Percentiles rank a stretch among this genome's conserved stretches.
Conservation (phyloP, 441 rosid genomes). For the Adansonia rubrostipa region DNA sequence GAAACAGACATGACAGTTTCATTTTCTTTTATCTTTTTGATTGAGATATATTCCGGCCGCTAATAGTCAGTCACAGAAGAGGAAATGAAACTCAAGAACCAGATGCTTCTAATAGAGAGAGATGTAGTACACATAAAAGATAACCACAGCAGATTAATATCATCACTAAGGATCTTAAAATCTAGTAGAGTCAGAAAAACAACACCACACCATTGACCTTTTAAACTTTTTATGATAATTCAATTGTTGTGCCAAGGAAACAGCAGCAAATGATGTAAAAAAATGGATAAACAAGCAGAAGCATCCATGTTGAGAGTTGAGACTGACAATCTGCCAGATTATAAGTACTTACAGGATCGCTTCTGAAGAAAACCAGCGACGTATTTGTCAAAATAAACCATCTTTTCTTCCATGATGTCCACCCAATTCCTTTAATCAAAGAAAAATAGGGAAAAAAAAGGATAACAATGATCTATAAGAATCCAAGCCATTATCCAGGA, state of each 20-base stretch:
- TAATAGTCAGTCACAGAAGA: not conserved
- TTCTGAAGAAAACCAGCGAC: constrained; percentile 95
- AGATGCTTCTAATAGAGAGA: not conserved
- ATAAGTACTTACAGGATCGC: constrained; percentile 84
- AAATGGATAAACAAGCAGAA: constrained; percentile 5
- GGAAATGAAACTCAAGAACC: constrained; percentile 5
- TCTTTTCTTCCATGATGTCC: constrained; percentile 99
- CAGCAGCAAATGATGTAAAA: not conserved
- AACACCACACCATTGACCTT: not conserved
- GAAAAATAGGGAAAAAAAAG: not conserved
- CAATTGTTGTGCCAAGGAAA: not conserved
- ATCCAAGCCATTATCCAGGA: not conserved
- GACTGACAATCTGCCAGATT: constrained; percentile 17
- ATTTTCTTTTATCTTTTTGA: constrained; percentile 5
- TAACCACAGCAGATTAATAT: not conserved
- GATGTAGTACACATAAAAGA: not conserved
- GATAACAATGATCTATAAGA: constrained; percentile 16
- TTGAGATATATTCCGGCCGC: not conserved
- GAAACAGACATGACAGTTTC: constrained; percentile 3
- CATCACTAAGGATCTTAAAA: constrained; percentile 11
- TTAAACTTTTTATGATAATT: constrained; percentile 10
- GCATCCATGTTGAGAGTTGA: constrained; percentile 11
- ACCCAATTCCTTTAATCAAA: constrained; percentile 81
- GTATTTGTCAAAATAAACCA: constrained; percentile 97
- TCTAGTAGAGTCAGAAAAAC: not conserved